phyloP scores from a whole-genome alignment of 208 protist genomes.

The Trypanosoma boissoni region DNA sequence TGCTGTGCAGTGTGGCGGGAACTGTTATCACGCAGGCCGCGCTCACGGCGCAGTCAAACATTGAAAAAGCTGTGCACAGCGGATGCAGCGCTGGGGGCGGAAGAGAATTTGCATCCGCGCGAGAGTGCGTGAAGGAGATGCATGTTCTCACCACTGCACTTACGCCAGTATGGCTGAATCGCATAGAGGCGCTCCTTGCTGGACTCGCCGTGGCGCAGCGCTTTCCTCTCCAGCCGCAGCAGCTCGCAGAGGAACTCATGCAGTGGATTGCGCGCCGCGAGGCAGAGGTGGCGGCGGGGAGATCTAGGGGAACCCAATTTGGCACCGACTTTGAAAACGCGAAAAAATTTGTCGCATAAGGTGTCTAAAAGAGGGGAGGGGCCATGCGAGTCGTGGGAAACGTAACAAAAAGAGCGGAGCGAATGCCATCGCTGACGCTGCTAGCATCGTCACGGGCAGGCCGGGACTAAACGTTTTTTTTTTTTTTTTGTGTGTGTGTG shows the following conservation, averaged over 20 bases:
- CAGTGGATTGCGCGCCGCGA: slow-evolving; percentile 55
- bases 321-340: slow-evolving; percentile 56
- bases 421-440: slow-evolving; percentile 24
- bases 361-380: slow-evolving; percentile 12
- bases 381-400: slow-evolving; percentile 73
- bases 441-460: slow-evolving; percentile 4
- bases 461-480: slow-evolving; percentile 1
- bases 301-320: slow-evolving; percentile 51
- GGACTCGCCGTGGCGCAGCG: slow-evolving; percentile 55
- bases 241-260: slow-evolving; percentile 47
- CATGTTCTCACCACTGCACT: slow-evolving; percentile 38
- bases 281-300: slow-evolving; percentile 34
- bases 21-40: slow-evolving; percentile 65
- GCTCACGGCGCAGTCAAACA: slow-evolving; percentile 56
- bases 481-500: slow-evolving; percentile 3
- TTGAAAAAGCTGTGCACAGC: slow-evolving; percentile 48
- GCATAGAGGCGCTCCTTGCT: slow-evolving; percentile 40
- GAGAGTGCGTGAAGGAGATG: slow-evolving; percentile 58
- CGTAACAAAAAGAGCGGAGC: slow-evolving; percentile 38
- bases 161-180: slow-evolving; percentile 64
- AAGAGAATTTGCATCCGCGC: slow-evolving; percentile 59
- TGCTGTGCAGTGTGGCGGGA: slow-evolving; percentile 73
- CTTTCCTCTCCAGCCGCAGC: slow-evolving; percentile 59
- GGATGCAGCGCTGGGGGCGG: slow-evolving; percentile 43
- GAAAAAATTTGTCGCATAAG: slow-evolving; percentile 57